phyloP scores from a whole-genome alignment of 371 early-diverging fungal genomes.

The Conidiobolus incongruus region DNA sequence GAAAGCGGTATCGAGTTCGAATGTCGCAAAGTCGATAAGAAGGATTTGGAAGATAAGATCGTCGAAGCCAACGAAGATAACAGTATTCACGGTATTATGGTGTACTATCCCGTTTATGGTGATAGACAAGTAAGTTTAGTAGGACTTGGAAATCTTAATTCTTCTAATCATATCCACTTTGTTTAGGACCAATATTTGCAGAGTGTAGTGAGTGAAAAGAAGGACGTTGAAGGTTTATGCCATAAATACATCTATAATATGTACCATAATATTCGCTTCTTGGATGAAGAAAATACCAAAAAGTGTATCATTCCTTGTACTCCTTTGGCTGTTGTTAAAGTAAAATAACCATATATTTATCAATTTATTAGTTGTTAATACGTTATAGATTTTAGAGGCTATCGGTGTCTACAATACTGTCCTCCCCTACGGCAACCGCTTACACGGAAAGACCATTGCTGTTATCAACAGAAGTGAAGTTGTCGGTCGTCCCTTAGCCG shows the following conservation, averaged over 20 bases:
- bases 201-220: conserved; percentile 58
- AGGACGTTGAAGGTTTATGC: conserved; percentile 93
- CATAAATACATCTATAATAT: conserved; percentile 82
- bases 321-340: conserved; percentile 83
- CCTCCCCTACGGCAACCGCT: conserved; percentile 77
- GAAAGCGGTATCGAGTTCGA: conserved; percentile 82
- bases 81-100: conserved; percentile 75
- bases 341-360: conserved; percentile 8
- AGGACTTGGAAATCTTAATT: background rate
- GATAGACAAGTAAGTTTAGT: conserved; percentile 40
- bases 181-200: conserved; percentile 74
- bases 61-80: conserved; percentile 70
- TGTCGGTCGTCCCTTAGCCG: conserved; percentile 94
- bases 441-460: conserved; percentile 84
- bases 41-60: conserved; percentile 64
- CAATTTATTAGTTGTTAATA: background rate
- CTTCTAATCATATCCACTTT: background rate
- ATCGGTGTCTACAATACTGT: conserved; percentile 79
- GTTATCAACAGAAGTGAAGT: conserved; percentile 89
- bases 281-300: conserved; percentile 50
- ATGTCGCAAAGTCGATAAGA: conserved; percentile 54
- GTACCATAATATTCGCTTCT: conserved; percentile 82
- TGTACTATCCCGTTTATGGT: conserved; percentile 89
- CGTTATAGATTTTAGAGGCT: conserved; percentile 52
- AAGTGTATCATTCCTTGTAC: conserved; percentile 95